Evolutionary conservation across 2,329 filamentous ascomycete species (phyloP).

Genomic region (Phoma sp.): DNA sequence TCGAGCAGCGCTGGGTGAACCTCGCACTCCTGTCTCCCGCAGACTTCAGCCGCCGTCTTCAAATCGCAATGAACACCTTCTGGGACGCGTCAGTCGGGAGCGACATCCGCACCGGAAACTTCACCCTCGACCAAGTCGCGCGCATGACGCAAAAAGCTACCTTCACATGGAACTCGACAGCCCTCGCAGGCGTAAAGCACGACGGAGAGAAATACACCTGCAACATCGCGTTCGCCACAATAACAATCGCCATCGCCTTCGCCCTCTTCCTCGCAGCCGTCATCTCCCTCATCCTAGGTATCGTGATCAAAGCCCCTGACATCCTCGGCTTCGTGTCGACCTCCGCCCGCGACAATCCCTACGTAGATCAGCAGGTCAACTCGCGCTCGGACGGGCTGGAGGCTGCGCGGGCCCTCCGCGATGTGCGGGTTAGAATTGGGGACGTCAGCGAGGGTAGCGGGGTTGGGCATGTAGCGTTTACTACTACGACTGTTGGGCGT

Average conservation of each 20-base stretch:
- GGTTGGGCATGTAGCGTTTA: neutral
- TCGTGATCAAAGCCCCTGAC: slow-evolving; percentile 14
- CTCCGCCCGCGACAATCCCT: slow-evolving; percentile 12
- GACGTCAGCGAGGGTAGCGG: neutral
- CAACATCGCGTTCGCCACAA: slow-evolving; percentile 1
- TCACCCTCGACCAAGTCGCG: neutral
- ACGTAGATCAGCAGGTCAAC: neutral
- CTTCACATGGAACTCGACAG: neutral
- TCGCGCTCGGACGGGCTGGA: neutral
- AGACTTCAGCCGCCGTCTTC: slow-evolving; percentile 8
- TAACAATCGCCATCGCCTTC: slow-evolving; percentile 4
- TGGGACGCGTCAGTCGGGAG: slow-evolving; percentile 16
- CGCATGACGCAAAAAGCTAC: neutral
- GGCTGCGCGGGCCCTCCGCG: neutral
- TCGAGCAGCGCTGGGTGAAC: neutral
- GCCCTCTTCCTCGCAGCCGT: neutral
- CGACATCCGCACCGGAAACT: neutral
- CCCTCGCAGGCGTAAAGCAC: neutral
- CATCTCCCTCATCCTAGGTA: neutral
- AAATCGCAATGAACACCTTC: slow-evolving; percentile 18
- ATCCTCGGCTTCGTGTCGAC: slow-evolving; percentile 15
- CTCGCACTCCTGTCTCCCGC: neutral
- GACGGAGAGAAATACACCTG: slow-evolving; percentile 2
- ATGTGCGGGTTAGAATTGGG: neutral
- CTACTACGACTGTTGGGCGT: too few species aligned